These are phyloP conservation scores for Gloeopeniophorella convolvens DNA, from an alignment of 768 basidiomycete species.

Conservation along the genomic window DNA sequence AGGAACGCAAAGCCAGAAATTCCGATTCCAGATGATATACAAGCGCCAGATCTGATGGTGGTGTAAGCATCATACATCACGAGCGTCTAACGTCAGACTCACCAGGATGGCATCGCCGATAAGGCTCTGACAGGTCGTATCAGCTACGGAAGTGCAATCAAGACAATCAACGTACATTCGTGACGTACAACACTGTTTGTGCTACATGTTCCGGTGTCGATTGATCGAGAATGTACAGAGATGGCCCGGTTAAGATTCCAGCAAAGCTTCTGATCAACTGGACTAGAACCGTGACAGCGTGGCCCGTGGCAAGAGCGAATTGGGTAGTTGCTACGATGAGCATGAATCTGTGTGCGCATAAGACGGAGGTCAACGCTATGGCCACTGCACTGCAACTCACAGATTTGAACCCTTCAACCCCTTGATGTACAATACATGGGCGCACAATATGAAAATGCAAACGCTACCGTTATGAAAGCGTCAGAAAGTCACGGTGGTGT, in stretches of 20 bases:
- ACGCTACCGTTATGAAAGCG: not conserved
- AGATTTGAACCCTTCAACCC: not conserved
- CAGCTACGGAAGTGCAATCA: not conserved
- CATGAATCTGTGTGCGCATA: not conserved
- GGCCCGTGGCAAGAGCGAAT: constrained; percentile 11
- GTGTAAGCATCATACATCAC: not conserved
- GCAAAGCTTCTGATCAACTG: constrained; percentile 2
- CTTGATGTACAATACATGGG: not conserved
- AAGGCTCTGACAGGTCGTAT: not conserved
- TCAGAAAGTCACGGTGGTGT: not conserved
- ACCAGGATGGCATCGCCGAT: constrained; percentile 16
- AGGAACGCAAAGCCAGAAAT: not conserved
- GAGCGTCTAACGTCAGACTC: not conserved
- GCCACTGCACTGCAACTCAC: not conserved
- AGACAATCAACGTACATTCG: not conserved
- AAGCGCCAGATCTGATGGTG: constrained; percentile 13
- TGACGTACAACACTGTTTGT: constrained; percentile 6
- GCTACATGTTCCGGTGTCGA: constrained; percentile 5
- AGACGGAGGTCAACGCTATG: not conserved
- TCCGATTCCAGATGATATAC: constrained; percentile 15
- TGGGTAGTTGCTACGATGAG: constrained; percentile 2
- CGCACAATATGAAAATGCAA: constrained; percentile 9
- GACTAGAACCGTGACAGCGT: constrained; percentile 5
- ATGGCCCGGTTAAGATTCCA: not conserved
- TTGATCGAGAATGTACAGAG: not conserved